Conservation (phyloP, 2,329 filamentous ascomycete genomes). For the Cadophora luteo-olivacea region DNA sequence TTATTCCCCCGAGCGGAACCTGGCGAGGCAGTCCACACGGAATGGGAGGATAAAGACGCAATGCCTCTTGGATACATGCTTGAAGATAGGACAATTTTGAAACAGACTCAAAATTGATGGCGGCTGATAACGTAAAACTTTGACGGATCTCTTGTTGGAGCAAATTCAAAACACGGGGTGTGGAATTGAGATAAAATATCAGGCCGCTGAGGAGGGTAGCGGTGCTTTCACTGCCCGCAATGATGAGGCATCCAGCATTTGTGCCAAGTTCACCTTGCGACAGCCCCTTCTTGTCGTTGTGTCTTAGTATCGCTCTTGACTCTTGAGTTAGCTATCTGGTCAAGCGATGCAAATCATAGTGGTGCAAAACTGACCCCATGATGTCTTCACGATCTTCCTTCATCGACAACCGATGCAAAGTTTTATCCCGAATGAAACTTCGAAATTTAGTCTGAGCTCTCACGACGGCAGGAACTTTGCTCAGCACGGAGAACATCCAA, state of each 20-base stretch:
- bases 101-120: background rate
- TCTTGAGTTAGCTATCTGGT: background rate
- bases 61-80: slow-evolving; percentile 12
- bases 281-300: background rate
- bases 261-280: background rate
- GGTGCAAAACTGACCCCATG: background rate
- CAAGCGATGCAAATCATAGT: background rate
- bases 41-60: slow-evolving; percentile 18
- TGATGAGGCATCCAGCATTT: slow-evolving; percentile 3
- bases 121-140: background rate
- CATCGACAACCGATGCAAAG: background rate
- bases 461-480: background rate
- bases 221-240: slow-evolving; percentile 19
- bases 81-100: background rate
- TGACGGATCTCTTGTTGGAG: slow-evolving; percentile 10
- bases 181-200: slow-evolving; percentile 3
- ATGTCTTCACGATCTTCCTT: slow-evolving; percentile 1
- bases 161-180: background rate
- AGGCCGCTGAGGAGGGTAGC: slow-evolving; percentile 10
- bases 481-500: background rate
- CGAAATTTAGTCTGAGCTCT: background rate
- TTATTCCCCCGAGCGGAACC: background rate
- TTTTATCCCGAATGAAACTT: background rate
- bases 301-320: background rate
- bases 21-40: slow-evolving; percentile 3